phyloP scores from a whole-genome alignment of 805 yeast species.

The Helenozyma rhizophorensis region DNA sequence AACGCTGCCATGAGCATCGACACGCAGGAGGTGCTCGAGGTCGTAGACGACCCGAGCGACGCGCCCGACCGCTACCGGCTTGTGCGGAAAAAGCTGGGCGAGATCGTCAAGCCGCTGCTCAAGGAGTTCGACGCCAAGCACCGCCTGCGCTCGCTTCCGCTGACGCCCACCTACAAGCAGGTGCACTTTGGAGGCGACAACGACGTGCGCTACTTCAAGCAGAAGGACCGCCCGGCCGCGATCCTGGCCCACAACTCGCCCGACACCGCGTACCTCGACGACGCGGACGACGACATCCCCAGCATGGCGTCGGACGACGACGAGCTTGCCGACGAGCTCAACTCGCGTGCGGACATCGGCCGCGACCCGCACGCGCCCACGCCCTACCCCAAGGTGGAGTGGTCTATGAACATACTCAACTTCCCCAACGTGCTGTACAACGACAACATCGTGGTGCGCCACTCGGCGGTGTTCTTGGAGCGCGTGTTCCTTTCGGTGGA shows the following conservation, averaged over 20 bases:
- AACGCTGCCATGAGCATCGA: conserved; percentile 16
- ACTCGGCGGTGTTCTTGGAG: conserved; percentile 56
- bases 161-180: conserved; percentile 58
- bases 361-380: conserved; percentile 10
- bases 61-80: conserved; percentile 26
- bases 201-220: conserved; percentile 69
- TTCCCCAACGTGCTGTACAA: conserved; percentile 47
- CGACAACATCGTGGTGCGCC: conserved; percentile 27
- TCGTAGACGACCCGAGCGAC: conserved; percentile 1
- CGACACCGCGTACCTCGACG: conserved; percentile 16
- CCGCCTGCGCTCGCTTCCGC: conserved; percentile 35
- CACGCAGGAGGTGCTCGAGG: not conserved
- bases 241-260: conserved; percentile 71
- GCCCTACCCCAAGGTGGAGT: conserved; percentile 27
- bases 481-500: conserved; percentile 56
- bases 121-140: conserved; percentile 34
- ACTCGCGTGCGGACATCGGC: conserved; percentile 8
- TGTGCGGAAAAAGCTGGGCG: conserved; percentile 73
- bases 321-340: conserved; percentile 14
- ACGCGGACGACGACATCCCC: conserved; percentile 15
- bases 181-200: conserved; percentile 74
- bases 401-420: conserved; percentile 42
- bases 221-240: conserved; percentile 71
- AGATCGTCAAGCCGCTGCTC: conserved; percentile 58
- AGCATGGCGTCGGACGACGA: conserved; percentile 18